Conservation (phyloP, 352 stramenopile species). For the Phytopythium delawarense region DNA sequence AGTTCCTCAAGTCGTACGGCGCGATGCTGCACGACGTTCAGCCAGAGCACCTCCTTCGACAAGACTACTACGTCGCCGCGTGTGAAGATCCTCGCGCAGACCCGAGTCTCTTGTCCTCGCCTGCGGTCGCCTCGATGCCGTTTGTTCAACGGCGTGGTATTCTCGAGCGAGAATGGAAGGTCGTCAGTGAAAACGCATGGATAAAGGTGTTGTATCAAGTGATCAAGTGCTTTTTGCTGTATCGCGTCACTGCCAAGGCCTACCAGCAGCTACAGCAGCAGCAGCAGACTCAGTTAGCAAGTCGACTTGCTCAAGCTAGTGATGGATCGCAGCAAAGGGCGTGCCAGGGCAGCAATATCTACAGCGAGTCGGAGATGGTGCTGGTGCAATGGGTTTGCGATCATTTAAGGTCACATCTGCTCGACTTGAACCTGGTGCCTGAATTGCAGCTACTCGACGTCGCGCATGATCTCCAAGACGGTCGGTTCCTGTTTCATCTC, state of each 20-base stretch:
- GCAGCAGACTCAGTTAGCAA: neutral
- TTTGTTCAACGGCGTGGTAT: slow-evolving; percentile 50
- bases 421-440: slow-evolving; percentile 1
- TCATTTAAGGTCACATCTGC: slow-evolving; percentile 31
- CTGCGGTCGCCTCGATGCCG: slow-evolving; percentile 25
- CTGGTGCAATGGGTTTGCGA: slow-evolving; percentile 90
- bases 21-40: slow-evolving; percentile 88
- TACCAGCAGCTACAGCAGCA: slow-evolving; percentile 30
- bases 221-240: slow-evolving; percentile 92
- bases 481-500: slow-evolving; percentile 80
- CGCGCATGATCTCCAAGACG: slow-evolving; percentile 55
- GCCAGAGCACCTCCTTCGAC: slow-evolving; percentile 69
- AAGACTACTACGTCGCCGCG: slow-evolving; percentile 78
- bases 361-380: slow-evolving; percentile 89
- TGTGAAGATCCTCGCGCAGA: slow-evolving; percentile 64
- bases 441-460: slow-evolving; percentile 55
- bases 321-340: slow-evolving; percentile 14
- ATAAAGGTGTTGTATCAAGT: slow-evolving; percentile 89
- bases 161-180: slow-evolving; percentile 55
- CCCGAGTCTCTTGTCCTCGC: slow-evolving; percentile 39
- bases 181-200: slow-evolving; percentile 60
- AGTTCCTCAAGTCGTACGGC: slow-evolving; percentile 90
- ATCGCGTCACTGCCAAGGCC: slow-evolving; percentile 82
- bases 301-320: slow-evolving; percentile 13
- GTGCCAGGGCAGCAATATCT: slow-evolving; percentile 87